These are phyloP conservation scores for Tephrocybe sp. DNA, from an alignment of 768 basidiomycete genomes.

Conservation along the genomic window DNA sequence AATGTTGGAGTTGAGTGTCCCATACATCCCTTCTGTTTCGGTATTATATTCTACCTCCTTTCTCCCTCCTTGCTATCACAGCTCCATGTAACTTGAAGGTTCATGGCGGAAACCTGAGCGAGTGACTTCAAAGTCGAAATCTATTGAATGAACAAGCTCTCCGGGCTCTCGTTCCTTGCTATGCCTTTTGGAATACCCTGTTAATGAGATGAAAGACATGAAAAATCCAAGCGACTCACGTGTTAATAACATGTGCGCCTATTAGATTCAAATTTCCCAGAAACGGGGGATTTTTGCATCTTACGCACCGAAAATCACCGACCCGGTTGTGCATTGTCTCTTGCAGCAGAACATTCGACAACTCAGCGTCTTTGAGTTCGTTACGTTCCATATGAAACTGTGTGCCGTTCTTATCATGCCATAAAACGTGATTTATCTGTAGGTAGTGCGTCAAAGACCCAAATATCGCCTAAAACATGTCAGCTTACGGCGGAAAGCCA, in stretches of 20 bases:
- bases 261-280: neutral
- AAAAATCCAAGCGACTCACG: neutral
- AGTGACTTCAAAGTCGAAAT: neutral
- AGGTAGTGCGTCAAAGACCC: too few species aligned
- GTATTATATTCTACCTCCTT: too few species aligned
- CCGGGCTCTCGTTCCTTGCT: neutral
- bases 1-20: too few species aligned
- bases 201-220: neutral
- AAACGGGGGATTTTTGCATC: neutral
- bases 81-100: too few species aligned
- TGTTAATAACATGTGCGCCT: neutral
- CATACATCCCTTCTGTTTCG: too few species aligned
- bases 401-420: neutral
- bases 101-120: neutral
- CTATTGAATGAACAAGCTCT: neutral
- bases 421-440: neutral
- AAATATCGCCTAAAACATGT: neutral
- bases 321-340: too few species aligned
- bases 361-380: neutral
- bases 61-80: too few species aligned
- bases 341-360: too few species aligned
- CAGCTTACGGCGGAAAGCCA: conserved; percentile 7
- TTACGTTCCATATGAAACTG: neutral
- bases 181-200: neutral
- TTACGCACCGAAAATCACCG: too few species aligned